phyloP scores from a whole-genome alignment of 192 early-diverging fungal species.

The Linnemannia exigua region DNA sequence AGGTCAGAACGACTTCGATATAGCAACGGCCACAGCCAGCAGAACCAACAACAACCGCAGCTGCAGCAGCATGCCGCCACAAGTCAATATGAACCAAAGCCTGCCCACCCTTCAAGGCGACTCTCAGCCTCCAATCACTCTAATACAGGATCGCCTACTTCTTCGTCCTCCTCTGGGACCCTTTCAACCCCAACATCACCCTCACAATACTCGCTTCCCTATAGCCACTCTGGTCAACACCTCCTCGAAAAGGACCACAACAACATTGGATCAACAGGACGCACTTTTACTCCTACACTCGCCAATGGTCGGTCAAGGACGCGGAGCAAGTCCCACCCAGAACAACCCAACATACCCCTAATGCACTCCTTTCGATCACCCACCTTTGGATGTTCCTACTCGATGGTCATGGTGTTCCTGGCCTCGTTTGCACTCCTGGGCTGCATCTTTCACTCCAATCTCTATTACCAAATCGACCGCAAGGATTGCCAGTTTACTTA shows the following conservation, averaged over 20 bases:
- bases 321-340: slow-evolving; percentile 54
- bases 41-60: slow-evolving; percentile 8
- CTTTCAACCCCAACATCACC: slow-evolving; percentile 37
- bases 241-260: slow-evolving; percentile 10
- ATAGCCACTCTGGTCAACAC: slow-evolving; percentile 20
- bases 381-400: slow-evolving; percentile 39
- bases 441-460: slow-evolving; percentile 75
- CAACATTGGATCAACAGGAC: not conserved
- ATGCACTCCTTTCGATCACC: slow-evolving; percentile 34
- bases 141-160: slow-evolving; percentile 18
- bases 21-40: slow-evolving; percentile 33
- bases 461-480: slow-evolving; percentile 73
- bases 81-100: slow-evolving; percentile 3
- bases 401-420: slow-evolving; percentile 46
- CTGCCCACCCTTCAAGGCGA: slow-evolving; percentile 27
- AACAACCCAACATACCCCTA: slow-evolving; percentile 38
- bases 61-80: slow-evolving; percentile 7
- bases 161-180: slow-evolving; percentile 7
- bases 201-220: slow-evolving; percentile 44
- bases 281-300: slow-evolving; percentile 2
- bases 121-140: slow-evolving; percentile 37
- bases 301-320: slow-evolving; percentile 32
- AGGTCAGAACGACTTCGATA: slow-evolving; percentile 36
- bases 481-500: slow-evolving; percentile 64
- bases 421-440: slow-evolving; percentile 39